A percentile compares a stretch with the other conserved stretches of the same genome.
phyloP scores from a whole-genome alignment of 352 stramenopile genomes.

The Phytophthora vignae region DNA sequence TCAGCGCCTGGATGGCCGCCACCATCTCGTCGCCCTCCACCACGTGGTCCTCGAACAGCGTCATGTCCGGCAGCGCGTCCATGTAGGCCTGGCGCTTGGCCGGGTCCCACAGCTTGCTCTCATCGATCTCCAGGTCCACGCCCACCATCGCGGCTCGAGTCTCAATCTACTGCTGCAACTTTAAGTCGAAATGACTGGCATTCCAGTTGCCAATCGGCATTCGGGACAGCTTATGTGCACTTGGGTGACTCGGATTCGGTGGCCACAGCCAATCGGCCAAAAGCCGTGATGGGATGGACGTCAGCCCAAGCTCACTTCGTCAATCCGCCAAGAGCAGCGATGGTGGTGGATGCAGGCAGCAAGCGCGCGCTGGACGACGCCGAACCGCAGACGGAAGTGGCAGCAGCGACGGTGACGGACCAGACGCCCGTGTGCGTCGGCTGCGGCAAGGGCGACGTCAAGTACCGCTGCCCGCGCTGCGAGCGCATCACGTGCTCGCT shows the following conservation, averaged over 20 bases:
- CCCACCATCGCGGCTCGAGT: conserved; percentile 63
- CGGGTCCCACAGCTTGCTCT: conserved; percentile 89
- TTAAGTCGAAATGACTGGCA: conserved; percentile 36
- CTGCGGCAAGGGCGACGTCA: conserved; percentile 64
- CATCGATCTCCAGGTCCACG: conserved; percentile 87
- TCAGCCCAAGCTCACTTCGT: conserved; percentile 18
- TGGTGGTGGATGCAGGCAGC: conserved; percentile 18
- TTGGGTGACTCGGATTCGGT: background rate
- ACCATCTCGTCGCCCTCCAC: conserved; percentile 89
- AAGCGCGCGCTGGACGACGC: conserved; percentile 51
- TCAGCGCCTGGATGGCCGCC: conserved; percentile 86
- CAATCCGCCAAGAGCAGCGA: conserved; percentile 14
- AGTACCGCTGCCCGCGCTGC: conserved; percentile 88
- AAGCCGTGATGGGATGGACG: conserved; percentile 24
- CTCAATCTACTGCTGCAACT: conserved; percentile 4
- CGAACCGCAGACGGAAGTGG: conserved; percentile 11
- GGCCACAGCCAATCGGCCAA: conserved; percentile 21
- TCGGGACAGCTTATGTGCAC: conserved; percentile 4
- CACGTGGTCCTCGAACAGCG: conserved; percentile 89
- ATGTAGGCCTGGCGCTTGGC: conserved; percentile 85
- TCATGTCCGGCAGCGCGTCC: conserved; percentile 87
- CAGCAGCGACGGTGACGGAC: conserved; percentile 4
- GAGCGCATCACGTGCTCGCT: conserved; percentile 88
- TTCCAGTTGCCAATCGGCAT: background rate
- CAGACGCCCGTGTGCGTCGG: conserved; percentile 44